Conservation (phyloP, 2,329 filamentous ascomycete species). For the Didymella pinodella region DNA sequence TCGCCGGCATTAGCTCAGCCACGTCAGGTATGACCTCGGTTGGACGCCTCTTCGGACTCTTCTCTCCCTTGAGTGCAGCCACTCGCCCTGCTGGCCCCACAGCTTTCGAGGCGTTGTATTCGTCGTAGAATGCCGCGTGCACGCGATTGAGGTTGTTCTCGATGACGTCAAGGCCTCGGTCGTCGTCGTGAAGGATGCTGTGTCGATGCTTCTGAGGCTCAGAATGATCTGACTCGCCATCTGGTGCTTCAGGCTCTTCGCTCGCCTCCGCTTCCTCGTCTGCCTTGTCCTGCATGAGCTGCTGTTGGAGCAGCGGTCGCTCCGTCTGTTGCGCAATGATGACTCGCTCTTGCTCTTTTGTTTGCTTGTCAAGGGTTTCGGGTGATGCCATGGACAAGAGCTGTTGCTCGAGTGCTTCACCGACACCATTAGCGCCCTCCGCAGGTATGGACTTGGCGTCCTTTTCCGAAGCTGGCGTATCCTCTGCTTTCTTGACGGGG, state of each 20-base stretch:
- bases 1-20: slow-evolving; percentile 79
- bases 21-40: slow-evolving; percentile 78
- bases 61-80: slow-evolving; percentile 61
- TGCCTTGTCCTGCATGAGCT: slow-evolving; percentile 87
- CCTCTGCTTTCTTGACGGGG: slow-evolving; percentile 30
- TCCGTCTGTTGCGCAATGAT: slow-evolving; percentile 90
- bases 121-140: slow-evolving; percentile 81
- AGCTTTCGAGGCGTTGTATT: slow-evolving; percentile 70
- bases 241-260: slow-evolving; percentile 52
- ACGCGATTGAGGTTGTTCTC: slow-evolving; percentile 78
- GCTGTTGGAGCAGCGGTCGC: slow-evolving; percentile 87
- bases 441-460: slow-evolving; percentile 25
- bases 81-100: slow-evolving; percentile 56
- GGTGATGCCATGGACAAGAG: slow-evolving; percentile 77
- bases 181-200: slow-evolving; percentile 85
- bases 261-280: slow-evolving; percentile 68
- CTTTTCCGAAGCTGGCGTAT: slow-evolving; percentile 33
- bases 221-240: slow-evolving; percentile 47
- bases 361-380: slow-evolving; percentile 78
- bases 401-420: slow-evolving; percentile 73
- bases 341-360: slow-evolving; percentile 84
- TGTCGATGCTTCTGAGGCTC: slow-evolving; percentile 64
- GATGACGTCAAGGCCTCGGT: slow-evolving; percentile 79
- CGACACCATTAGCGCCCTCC: slow-evolving; percentile 52
- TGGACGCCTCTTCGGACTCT: slow-evolving; percentile 58